Percentiles rank a stretch among this genome's conserved stretches.
These are phyloP conservation scores for Paspalum notatum DNA, from an alignment of 176 grass and related monocot species.

Conservation along the genomic window DNA sequence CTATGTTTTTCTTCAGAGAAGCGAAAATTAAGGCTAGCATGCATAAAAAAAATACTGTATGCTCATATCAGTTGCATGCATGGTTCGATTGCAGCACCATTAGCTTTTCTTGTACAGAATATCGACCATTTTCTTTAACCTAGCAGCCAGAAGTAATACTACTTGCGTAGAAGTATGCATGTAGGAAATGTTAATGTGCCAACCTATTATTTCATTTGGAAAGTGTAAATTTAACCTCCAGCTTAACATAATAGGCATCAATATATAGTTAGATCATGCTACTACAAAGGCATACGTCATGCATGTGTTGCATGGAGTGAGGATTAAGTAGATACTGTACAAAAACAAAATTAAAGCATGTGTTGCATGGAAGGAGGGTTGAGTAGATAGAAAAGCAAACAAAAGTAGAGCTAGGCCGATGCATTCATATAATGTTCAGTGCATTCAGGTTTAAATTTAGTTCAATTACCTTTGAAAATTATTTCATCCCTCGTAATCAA, in stretches of 20 bases:
- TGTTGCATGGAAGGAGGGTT: not conserved
- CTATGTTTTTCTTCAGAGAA: not conserved
- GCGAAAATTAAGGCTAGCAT: not conserved
- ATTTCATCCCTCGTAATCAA: not conserved
- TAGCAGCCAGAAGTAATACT: not conserved
- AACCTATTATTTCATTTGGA: conserved; percentile 4
- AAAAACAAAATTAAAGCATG: not conserved
- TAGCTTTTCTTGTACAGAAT: not conserved
- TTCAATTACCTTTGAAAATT: not conserved
- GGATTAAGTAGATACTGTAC: too few relatives aligned
- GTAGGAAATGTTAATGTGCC: not conserved
- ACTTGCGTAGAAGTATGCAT: not conserved
- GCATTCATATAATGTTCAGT: conserved; percentile 6
- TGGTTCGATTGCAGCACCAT: not conserved
- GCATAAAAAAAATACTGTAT: conserved; percentile 17
- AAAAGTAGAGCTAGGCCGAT: not conserved
- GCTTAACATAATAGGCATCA: not conserved
- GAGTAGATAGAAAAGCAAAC: not conserved
- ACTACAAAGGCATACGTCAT: too few relatives aligned
- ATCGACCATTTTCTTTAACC: conserved; percentile 1
- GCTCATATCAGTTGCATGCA: conserved; percentile 3
- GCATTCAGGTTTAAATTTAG: not conserved
- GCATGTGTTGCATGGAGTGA: too few relatives aligned
- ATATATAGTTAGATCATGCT: too few relatives aligned
- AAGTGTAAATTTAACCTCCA: not conserved